Evolutionary conservation across 805 yeast genomes (phyloP).

Genomic region (Ogataea naganishii): DNA sequence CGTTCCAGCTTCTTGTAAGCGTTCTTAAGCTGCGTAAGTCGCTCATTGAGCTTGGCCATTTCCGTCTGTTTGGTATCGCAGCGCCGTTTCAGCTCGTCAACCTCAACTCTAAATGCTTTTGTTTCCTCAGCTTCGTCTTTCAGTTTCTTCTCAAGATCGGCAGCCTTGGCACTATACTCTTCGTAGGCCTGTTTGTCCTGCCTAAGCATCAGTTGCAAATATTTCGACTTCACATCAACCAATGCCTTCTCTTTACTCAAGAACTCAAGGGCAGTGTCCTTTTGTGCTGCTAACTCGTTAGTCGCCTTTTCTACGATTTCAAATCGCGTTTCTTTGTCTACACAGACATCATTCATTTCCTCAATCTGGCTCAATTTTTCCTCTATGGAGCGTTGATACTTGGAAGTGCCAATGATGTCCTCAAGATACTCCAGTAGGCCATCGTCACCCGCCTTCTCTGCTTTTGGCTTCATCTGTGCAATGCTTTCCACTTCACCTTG

Average conservation of each 20-base stretch:
- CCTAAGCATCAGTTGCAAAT: slow-evolving; percentile 43
- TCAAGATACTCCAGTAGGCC: slow-evolving; percentile 91
- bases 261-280: slow-evolving; percentile 61
- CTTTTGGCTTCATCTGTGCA: slow-evolving; percentile 98
- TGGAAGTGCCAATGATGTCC: slow-evolving; percentile 92
- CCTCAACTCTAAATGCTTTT: slow-evolving; percentile 28
- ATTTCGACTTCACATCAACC: slow-evolving; percentile 41
- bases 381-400: slow-evolving; percentile 72
- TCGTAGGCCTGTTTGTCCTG: slow-evolving; percentile 32
- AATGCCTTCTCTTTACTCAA: slow-evolving; percentile 57
- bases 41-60: slow-evolving; percentile 14
- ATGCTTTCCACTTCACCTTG: slow-evolving; percentile 99
- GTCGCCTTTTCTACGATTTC: slow-evolving; percentile 75
- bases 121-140: slow-evolving; percentile 34
- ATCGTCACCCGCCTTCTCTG: slow-evolving; percentile 85
- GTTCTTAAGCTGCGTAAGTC: slow-evolving; percentile 24
- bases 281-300: slow-evolving; percentile 45
- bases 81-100: slow-evolving; percentile 20
- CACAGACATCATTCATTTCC: slow-evolving; percentile 67
- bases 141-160: slow-evolving; percentile 32
- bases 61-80: slow-evolving; percentile 15
- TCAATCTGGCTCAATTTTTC: slow-evolving; percentile 52
- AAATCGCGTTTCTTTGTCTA: slow-evolving; percentile 73
- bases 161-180: slow-evolving; percentile 27
- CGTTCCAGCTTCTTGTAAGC: slow-evolving; percentile 39